phyloP scores from a whole-genome alignment of 768 basidiomycete genomes.

The Lentinula aciculospora region DNA sequence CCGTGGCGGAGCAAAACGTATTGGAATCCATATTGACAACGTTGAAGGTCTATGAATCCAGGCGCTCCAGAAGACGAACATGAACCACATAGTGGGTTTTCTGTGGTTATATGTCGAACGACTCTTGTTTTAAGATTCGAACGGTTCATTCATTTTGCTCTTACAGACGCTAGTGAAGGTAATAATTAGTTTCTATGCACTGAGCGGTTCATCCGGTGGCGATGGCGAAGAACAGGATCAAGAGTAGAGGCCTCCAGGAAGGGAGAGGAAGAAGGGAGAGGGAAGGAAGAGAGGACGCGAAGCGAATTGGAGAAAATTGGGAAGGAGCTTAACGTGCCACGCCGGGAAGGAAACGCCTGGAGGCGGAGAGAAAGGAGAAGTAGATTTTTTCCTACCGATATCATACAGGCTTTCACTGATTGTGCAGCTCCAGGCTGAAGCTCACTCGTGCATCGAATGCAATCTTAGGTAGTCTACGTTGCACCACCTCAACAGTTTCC shows the following conservation, averaged over 20 bases:
- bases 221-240: conserved; percentile 49
- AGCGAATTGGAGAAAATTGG: conserved; percentile 31
- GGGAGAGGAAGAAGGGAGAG: conserved; percentile 47
- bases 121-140: no score
- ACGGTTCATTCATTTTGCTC: no score
- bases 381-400: conserved; percentile 21
- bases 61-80: no score
- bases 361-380: conserved; percentile 48
- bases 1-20: no score
- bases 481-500: conserved; percentile 20
- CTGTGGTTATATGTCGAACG: no score
- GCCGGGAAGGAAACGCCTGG: conserved; percentile 44
- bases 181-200: no score
- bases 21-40: no score
- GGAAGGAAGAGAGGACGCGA: conserved; percentile 30
- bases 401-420: conserved; percentile 4
- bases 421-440: conserved; percentile 46
- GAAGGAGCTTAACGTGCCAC: conserved; percentile 42
- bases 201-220: conserved; percentile 15
- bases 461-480: conserved; percentile 36
- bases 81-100: no score
- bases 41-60: no score
- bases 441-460: conserved; percentile 51
- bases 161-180: no score
- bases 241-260: conserved; percentile 50